These are phyloP conservation scores for Eleusine indica DNA, from an alignment of 176 grass and related monocot genomes.

Conservation along the genomic window DNA sequence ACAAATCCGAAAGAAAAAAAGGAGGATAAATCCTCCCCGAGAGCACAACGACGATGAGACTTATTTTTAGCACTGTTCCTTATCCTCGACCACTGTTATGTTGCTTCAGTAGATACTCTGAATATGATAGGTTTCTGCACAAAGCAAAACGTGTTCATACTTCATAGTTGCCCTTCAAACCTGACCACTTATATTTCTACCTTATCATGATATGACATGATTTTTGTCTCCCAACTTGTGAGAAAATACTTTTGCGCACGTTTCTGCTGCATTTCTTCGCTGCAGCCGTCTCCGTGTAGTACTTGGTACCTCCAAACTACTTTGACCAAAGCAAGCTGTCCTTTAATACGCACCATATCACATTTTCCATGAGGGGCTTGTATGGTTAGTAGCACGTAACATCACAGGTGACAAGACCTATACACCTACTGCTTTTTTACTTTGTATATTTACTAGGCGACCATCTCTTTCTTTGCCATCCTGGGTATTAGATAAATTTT, in stretches of 20 bases:
- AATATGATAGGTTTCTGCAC: neutral
- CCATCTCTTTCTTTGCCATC: neutral
- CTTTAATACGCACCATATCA: neutral
- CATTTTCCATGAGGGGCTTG: conserved; percentile 1
- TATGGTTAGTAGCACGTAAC: conserved; percentile 6
- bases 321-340: neutral
- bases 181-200: neutral
- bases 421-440: neutral
- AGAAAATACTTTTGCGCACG: neutral
- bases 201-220: neutral
- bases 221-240: neutral
- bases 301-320: neutral
- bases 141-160: neutral
- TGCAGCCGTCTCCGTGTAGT: neutral
- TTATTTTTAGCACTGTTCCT: neutral
- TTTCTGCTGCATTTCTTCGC: neutral
- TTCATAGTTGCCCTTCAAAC: neutral
- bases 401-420: conserved; percentile 1
- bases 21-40: neutral
- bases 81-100: neutral
- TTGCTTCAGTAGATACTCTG: too few relatives aligned
- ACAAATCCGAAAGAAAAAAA: neutral
- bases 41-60: neutral
- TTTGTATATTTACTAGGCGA: neutral
- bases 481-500: neutral